Evolutionary conservation across 352 stramenopile genomes (phyloP), one percentile per base, ranked within the genome.

Genomic region (Phytopythium mirpurense): DNA sequence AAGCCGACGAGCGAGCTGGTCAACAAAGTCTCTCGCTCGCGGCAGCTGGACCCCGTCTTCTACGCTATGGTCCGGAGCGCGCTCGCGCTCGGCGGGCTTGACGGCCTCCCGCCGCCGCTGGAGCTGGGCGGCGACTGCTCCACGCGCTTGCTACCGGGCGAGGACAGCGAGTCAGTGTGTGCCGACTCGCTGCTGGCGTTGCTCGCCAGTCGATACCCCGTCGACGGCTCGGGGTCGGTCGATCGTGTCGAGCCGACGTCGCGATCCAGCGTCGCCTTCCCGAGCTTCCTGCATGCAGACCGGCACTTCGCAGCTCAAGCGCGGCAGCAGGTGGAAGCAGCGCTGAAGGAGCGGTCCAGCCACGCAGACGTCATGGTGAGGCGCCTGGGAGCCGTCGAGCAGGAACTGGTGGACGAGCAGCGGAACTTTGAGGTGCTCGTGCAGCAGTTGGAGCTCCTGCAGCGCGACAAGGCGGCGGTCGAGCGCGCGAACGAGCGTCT

Each of bases 371-470:
- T 78, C 1, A 70, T 74, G 34, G 47, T 79, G 2, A 85, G 88
- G 54, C 64, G 78, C 16, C 72, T 92, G 15, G 59, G 52, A 27
- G 74, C 74, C 2, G 78, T 89, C 7, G 77, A 90, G 43, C 57
- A 70, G 29, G 77, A 92, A 23, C 57, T 92, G 2, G 38, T 88
- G 0, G 76, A 89, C 0, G 81, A 91, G 34, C 78, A 91, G 40
- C 72, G 59, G 23, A 88, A 86, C 52, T 91, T 88, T 44, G 66
- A 72, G 5, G 57, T 89, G 11, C 54, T 91, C 12, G 78, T 86
- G 21, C 58, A 65, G 32, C 78, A 89, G 40, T 64, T 89, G 15
- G 78, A 89, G 37, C 65, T 74, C 59, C 29, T 60, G 3, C 58
- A 80, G 37, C 59, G 64, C 12, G 65, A 80, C 2, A 55, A 54